Base-by-base conservation (phyloP, 2,329 filamentous ascomycete species). In the Fusarium redolens region DNA sequence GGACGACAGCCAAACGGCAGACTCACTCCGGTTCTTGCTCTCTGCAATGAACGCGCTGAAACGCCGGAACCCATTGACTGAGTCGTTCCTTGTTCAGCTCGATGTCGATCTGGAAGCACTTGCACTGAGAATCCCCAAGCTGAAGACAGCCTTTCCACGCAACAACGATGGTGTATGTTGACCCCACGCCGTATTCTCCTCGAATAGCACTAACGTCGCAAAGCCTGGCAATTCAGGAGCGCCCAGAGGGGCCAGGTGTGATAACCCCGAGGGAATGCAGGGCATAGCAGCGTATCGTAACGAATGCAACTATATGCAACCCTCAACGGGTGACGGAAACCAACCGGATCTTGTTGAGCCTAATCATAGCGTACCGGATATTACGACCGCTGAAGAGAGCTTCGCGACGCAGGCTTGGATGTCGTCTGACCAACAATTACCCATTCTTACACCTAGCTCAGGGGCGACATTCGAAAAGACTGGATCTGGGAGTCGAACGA, bases 1-100 rank as follows among this genome's bases (percentile, higher is more conserved):
- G 1, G 92, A 96, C 35, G 96, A 98, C 81, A 90, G 87, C 78
- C 93, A 90, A 81, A 93, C 90, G 73, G 90, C 86, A 22, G 92
- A 96, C 62, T 95, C 95, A 0, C 84, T 98, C n/a, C 92, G 95
- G 62, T 98, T 99, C 79, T 87, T 98, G 20, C 87, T 98, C 4
- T 91, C 92, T 25, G 95, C 96, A 9, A 97, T 99, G 91, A 93
- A 95, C 73, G 94, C 93, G 7, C 83, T 98, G 73, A 97, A 97
- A 82, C 89, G 89, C 66, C 93, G 93, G 76, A 98, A 97, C 74
- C 95, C 95, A 0, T 86, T 99, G 55, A 97, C 96, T 0, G 95
- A 98, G 79, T 98, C 96, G 0, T 98, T 98, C 83, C 85, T 98
- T 40, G 93, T 96, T 6, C 96, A 98, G 80, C 86, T 98, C 9